phyloP scores from a whole-genome alignment of 805 yeast genomes.

The Wickerhamomyces mucosus region DNA sequence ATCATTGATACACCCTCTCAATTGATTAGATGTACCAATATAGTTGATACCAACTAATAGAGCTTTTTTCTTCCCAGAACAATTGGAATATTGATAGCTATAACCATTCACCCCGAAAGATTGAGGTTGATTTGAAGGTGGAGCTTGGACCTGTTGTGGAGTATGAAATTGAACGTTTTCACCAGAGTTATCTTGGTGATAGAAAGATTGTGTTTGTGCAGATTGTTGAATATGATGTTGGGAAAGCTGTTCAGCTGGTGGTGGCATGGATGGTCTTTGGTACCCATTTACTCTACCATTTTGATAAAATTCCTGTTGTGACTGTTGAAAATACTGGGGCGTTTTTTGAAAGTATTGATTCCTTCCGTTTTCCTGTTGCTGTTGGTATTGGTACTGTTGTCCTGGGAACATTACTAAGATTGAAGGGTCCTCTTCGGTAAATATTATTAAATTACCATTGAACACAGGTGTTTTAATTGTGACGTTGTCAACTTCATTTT shows the following conservation, averaged over 20 bases:
- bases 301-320: too few relatives aligned
- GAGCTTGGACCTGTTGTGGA: too few relatives aligned
- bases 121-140: slow-evolving; percentile 10
- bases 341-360: too few relatives aligned
- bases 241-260: slow-evolving; percentile 9
- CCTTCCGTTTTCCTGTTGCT: too few relatives aligned
- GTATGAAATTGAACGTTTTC: slow-evolving; percentile 1
- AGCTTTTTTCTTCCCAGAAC: slow-evolving; percentile 58
- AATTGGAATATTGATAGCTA: slow-evolving; percentile 42
- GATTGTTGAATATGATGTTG: slow-evolving; percentile 6
- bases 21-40: slow-evolving; percentile 41
- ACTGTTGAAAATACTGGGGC: too few relatives aligned
- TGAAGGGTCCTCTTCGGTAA: too few relatives aligned
- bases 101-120: slow-evolving; percentile 6
- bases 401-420: too few relatives aligned
- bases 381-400: too few relatives aligned
- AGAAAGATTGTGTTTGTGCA: slow-evolving; percentile 11
- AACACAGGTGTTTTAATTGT: too few relatives aligned
- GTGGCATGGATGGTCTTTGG: slow-evolving; percentile 8
- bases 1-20: slow-evolving; percentile 68
- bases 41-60: slow-evolving; percentile 62
- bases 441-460: too few relatives aligned
- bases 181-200: slow-evolving; percentile 5
- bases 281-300: too few relatives aligned
- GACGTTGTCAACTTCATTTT: too few relatives aligned